Evolutionary conservation across 148 eudicot genomes (phyloP).

Genomic region (Fagopyrum tataricum): DNA sequence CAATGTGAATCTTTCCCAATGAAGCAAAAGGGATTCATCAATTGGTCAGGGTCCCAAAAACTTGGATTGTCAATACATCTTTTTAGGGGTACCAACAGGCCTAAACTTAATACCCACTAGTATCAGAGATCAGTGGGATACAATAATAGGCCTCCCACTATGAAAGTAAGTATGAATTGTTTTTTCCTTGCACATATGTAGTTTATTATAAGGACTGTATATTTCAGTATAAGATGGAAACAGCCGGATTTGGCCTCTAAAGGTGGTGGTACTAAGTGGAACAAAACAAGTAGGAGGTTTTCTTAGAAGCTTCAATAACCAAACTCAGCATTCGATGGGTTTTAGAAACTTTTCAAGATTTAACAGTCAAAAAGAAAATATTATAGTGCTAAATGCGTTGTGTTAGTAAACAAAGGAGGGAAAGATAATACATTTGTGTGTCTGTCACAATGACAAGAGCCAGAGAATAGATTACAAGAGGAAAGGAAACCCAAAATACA

Average conservation of each 20-base stretch:
- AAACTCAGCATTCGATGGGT: neutral
- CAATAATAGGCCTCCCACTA: neutral
- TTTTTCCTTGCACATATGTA: neutral
- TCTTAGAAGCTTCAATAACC: neutral
- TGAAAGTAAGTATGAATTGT: neutral
- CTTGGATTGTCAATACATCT: neutral
- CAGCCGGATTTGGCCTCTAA: neutral
- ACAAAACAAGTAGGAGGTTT: neutral
- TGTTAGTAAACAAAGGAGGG: too few species aligned
- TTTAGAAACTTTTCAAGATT: neutral
- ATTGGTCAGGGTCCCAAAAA: neutral
- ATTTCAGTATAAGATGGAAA: neutral
- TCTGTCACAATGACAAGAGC: too few species aligned
- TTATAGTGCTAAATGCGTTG: neutral
- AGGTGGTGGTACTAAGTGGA: neutral
- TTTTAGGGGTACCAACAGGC: neutral
- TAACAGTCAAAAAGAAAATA: neutral
- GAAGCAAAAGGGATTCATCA: neutral
- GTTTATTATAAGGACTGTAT: neutral
- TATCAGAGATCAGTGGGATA: slow-evolving; percentile 2
- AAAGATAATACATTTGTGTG: too few species aligned
- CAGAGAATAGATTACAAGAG: too few species aligned
- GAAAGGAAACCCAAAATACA: too few species aligned
- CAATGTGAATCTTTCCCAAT: neutral
- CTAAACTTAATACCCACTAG: neutral